Conservation (phyloP, 495 filamentous ascomycete genomes). For the Tuber magnatum region DNA sequence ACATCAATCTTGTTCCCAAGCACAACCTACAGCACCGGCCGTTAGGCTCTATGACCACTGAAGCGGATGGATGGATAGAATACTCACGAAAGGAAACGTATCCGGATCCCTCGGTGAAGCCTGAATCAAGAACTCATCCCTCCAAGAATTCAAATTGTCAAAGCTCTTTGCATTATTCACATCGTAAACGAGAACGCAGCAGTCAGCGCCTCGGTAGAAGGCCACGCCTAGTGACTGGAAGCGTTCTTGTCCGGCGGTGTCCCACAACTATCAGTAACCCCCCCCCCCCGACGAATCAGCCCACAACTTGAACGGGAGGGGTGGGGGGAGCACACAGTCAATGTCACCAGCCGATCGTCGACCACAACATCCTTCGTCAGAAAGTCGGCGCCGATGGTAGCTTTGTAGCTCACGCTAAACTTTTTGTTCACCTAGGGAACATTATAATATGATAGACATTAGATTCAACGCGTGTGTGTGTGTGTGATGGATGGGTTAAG, state of each 20-base stretch:
- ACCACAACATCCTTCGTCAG: constrained; percentile 94
- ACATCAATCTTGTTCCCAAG: constrained; percentile 98
- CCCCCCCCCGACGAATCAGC: background rate
- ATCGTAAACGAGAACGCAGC: constrained; percentile 95
- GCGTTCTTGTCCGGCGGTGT: constrained; percentile 93
- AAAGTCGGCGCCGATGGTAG: constrained; percentile 97
- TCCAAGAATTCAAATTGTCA: constrained; percentile 93
- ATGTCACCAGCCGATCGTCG: constrained; percentile 92
- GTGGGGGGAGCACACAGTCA: constrained; percentile 65
- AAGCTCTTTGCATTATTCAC: constrained; percentile 99
- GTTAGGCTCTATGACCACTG: background rate
- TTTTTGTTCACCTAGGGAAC: constrained; percentile 91
- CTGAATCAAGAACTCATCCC: constrained; percentile 96
- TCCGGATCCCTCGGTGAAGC: constrained; percentile 93
- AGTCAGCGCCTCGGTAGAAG: constrained; percentile 96
- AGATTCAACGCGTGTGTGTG: constrained; percentile 4
- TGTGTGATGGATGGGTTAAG: background rate
- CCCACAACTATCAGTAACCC: constrained; percentile 67
- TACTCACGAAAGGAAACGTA: constrained; percentile 81
- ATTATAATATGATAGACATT: too few species aligned
- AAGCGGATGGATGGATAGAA: background rate
- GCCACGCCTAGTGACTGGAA: constrained; percentile 96
- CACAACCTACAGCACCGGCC: constrained; percentile 45
- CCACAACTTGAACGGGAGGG: background rate
- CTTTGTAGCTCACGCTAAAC: constrained; percentile 98